phyloP scores from a whole-genome alignment of 106 monocot genomes.

The Apostasia ramifera region DNA sequence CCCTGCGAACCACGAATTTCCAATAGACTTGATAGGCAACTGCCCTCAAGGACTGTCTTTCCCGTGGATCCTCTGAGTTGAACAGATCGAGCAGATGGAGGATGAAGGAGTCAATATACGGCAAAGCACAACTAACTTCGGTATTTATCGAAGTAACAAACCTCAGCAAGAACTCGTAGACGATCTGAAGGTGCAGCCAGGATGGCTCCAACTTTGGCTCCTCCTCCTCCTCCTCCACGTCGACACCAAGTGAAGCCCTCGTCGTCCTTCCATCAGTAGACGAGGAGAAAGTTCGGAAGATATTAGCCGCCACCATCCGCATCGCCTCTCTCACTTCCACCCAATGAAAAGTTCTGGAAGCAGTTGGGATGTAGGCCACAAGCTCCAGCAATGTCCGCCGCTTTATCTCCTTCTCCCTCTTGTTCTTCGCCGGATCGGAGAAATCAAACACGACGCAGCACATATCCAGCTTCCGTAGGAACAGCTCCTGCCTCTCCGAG shows the following conservation, averaged over 20 bases:
- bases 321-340: slow-evolving; percentile 21
- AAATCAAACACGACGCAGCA: slow-evolving; percentile 28
- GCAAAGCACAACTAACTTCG: slow-evolving; percentile 49
- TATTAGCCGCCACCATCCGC: slow-evolving; percentile 34
- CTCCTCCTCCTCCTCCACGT: slow-evolving; percentile 46
- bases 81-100: slow-evolving; percentile 49
- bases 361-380: slow-evolving; percentile 17
- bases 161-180: slow-evolving; percentile 9
- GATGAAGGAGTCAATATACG: slow-evolving; percentile 44
- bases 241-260: slow-evolving; percentile 16
- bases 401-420: slow-evolving; percentile 28
- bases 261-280: slow-evolving; percentile 17
- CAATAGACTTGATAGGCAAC: slow-evolving; percentile 53
- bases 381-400: slow-evolving; percentile 18
- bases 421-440: slow-evolving; percentile 16
- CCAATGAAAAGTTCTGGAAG: slow-evolving; percentile 7
- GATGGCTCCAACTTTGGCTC: slow-evolving; percentile 48
- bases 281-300: slow-evolving; percentile 26
- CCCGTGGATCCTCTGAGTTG: slow-evolving; percentile 57
- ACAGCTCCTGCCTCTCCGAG: slow-evolving; percentile 12
- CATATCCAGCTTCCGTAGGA: slow-evolving; percentile 15
- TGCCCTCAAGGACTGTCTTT: slow-evolving; percentile 53
- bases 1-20: slow-evolving; percentile 60
- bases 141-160: slow-evolving; percentile 26
- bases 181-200: slow-evolving; percentile 38